These are phyloP conservation scores for Aureobasidium sp. DNA, from an alignment of 2,329 filamentous ascomycete genomes.

Conservation along the genomic window DNA sequence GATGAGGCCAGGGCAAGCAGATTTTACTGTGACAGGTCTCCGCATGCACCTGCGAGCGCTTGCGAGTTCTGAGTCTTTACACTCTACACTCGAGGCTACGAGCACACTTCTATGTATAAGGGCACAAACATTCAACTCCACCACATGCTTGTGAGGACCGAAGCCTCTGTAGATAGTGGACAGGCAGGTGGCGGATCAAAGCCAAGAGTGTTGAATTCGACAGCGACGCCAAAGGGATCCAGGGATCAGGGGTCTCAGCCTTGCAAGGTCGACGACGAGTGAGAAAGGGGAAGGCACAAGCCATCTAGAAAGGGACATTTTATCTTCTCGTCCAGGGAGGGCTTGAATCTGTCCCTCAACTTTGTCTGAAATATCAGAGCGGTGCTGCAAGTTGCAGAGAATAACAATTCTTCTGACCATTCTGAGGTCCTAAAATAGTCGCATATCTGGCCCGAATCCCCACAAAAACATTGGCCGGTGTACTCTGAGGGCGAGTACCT, in stretches of 20 bases:
- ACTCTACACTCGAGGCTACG: background rate
- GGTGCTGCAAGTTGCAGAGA: background rate
- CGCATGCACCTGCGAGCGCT: background rate
- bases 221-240: background rate
- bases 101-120: background rate
- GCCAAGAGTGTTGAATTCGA: background rate
- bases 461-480: constrained; percentile 1
- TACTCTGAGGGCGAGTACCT: background rate
- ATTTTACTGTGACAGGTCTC: background rate
- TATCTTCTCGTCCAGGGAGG: background rate
- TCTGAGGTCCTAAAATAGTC: background rate
- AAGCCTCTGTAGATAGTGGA: background rate
- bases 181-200: background rate
- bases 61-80: background rate
- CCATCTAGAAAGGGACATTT: background rate
- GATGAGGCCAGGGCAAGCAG: background rate
- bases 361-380: background rate
- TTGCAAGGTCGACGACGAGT: constrained; percentile 1
- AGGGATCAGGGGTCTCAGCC: constrained; percentile 10
- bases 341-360: background rate
- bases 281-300: constrained; percentile 9
- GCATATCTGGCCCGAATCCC: constrained; percentile 8
- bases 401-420: background rate
- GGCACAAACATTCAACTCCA: background rate
- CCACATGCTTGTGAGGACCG: no score